These are phyloP conservation scores for Meyerozyma sp. DNA, from an alignment of 1,139 yeast species.

Conservation along the genomic window DNA sequence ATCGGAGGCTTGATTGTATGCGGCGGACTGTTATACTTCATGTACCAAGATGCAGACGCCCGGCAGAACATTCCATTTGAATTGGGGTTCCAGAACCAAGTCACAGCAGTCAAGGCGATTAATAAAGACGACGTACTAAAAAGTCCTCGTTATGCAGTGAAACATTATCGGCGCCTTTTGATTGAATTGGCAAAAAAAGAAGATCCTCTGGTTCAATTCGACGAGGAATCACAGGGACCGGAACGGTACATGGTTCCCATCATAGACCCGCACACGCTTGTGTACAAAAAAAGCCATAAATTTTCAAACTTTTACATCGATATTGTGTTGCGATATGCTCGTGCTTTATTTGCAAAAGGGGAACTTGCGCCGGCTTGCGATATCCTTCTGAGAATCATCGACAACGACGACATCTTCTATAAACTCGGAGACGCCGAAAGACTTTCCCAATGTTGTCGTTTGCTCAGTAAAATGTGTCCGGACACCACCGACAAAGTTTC, in stretches of 20 bases:
- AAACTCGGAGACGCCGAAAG: conserved; percentile 42
- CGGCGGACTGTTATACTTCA: conserved; percentile 33
- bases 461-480: conserved; percentile 26
- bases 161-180: conserved; percentile 38
- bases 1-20: conserved; percentile 39
- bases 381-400: conserved; percentile 26
- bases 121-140: conserved; percentile 42
- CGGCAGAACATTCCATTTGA: conserved; percentile 41
- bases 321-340: conserved; percentile 38
- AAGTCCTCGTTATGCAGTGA: conserved; percentile 41
- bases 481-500: conserved; percentile 23
- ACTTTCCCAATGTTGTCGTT: conserved; percentile 37
- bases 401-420: conserved; percentile 34
- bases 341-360: conserved; percentile 40
- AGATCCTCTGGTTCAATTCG: conserved; percentile 20
- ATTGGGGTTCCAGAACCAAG: conserved; percentile 26
- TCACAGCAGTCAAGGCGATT: conserved; percentile 39
- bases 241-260: conserved; percentile 30
- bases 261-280: conserved; percentile 24
- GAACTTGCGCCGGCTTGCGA: conserved; percentile 26
- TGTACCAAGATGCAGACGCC: conserved; percentile 37
- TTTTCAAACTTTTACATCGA: conserved; percentile 44
- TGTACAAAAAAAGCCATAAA: conserved; percentile 24
- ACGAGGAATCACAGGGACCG: conserved; percentile 15
- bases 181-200: conserved; percentile 31